Conservation (phyloP, 1,139 yeast genomes). For the Saccharomyces hybrid region DNA sequence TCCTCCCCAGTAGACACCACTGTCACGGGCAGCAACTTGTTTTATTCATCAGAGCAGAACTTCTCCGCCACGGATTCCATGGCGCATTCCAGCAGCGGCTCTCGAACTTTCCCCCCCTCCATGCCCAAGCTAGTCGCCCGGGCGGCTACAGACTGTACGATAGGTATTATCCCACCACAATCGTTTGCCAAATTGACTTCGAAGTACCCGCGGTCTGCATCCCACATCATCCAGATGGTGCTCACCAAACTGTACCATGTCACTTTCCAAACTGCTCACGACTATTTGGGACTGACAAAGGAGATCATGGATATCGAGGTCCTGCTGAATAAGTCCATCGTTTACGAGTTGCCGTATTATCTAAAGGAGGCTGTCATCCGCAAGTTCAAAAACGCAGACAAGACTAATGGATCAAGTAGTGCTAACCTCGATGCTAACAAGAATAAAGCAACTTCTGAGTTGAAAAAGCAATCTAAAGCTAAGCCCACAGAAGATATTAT, state of each 20-base stretch:
- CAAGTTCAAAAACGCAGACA: constrained; percentile 30
- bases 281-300: constrained; percentile 74
- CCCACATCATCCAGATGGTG: constrained; percentile 91
- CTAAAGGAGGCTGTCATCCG: constrained; percentile 48
- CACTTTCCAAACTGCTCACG: constrained; percentile 83
- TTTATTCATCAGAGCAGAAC: neutral
- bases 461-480: neutral
- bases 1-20: neutral
- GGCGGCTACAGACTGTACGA: constrained; percentile 53
- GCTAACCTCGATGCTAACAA: neutral
- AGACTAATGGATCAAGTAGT: constrained; percentile 10
- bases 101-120: constrained; percentile 1
- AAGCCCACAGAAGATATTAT: constrained; percentile 12
- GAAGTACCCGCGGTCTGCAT: constrained; percentile 81
- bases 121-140: constrained; percentile 36
- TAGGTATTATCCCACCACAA: constrained; percentile 83
- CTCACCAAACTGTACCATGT: constrained; percentile 80
- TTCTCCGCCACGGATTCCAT: constrained; percentile 1
- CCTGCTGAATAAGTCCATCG: constrained; percentile 47
- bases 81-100: neutral
- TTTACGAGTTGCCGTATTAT: constrained; percentile 54
- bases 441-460: neutral
- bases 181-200: constrained; percentile 68
- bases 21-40: neutral
- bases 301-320: constrained; percentile 77